These are phyloP conservation scores for Rhizopogon vinicolor DNA, from an alignment of 768 basidiomycete species.

Conservation along the genomic window DNA sequence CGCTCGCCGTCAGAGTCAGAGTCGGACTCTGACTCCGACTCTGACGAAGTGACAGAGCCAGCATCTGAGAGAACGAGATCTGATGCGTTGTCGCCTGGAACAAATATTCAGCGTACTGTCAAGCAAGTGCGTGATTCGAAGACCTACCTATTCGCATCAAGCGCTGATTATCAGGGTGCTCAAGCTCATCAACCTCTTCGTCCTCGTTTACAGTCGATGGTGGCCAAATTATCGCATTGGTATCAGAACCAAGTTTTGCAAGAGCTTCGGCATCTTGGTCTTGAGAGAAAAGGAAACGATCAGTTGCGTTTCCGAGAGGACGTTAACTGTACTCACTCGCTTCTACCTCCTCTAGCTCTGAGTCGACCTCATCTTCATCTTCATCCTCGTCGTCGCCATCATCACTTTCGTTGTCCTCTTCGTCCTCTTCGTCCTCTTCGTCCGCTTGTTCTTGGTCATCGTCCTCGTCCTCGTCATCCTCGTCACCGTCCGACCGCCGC, in stretches of 20 bases:
- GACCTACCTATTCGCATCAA: constrained; percentile 70
- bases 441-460: constrained; percentile 18
- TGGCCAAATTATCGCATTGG: constrained; percentile 84
- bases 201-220: constrained; percentile 51
- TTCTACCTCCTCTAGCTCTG: constrained; percentile 66
- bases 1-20: constrained; percentile 37
- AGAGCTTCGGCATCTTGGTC: constrained; percentile 44
- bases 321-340: constrained; percentile 39
- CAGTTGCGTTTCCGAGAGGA: neutral
- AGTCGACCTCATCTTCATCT: constrained; percentile 39
- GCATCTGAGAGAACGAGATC: constrained; percentile 61
- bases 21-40: constrained; percentile 39
- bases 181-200: constrained; percentile 57
- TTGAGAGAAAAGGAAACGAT: constrained; percentile 16
- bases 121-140: neutral
- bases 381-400: constrained; percentile 21
- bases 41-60: constrained; percentile 51
- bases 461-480: constrained; percentile 23
- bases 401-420: constrained; percentile 16
- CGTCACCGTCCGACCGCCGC: constrained; percentile 30
- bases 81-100: constrained; percentile 50
- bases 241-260: constrained; percentile 56
- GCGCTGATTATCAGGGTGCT: constrained; percentile 64
- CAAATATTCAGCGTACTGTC: neutral
- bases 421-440: constrained; percentile 24